Conservation (phyloP, 2,329 filamentous ascomycete species). For the Tolypocladium cylindrosporum region DNA sequence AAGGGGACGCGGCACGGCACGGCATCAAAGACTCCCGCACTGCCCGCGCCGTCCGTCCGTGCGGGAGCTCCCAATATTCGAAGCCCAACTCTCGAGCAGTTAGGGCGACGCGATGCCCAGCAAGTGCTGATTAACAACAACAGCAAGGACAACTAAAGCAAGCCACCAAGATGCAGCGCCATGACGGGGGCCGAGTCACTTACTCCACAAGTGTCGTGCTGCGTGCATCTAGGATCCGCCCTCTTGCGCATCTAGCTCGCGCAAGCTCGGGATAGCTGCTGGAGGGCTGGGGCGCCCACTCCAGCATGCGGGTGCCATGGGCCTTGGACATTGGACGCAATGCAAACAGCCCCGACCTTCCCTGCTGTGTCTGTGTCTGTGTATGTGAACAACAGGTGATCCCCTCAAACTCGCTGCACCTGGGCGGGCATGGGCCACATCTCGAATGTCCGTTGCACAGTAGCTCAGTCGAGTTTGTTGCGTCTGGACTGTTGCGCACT, state of each 20-base stretch:
- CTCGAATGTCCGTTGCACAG: neutral
- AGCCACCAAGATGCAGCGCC: neutral
- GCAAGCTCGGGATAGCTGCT: too few relatives aligned
- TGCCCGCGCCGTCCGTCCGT: neutral
- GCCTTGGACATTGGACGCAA: neutral
- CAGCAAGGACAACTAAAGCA: neutral
- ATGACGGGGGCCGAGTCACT: constrained; percentile 5
- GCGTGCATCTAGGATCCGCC: neutral
- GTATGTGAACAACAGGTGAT: neutral
- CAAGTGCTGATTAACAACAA: neutral
- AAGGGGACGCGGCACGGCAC: neutral
- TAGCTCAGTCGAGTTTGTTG: neutral
- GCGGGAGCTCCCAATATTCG: neutral
- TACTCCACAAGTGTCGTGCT: neutral
- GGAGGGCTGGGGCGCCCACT: neutral
- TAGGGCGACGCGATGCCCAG: neutral
- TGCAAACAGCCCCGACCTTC: neutral
- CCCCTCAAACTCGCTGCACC: neutral
- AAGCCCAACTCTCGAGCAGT: neutral
- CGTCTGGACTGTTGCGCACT: neutral
- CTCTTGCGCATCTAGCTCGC: neutral
- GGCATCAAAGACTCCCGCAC: neutral
- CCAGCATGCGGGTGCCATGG: neutral
- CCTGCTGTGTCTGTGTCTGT: neutral
- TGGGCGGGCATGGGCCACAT: neutral